A percentile compares a stretch with the other conserved stretches of the same genome.
phyloP scores from a whole-genome alignment of 1,139 yeast species.

The Pichia terricola region DNA sequence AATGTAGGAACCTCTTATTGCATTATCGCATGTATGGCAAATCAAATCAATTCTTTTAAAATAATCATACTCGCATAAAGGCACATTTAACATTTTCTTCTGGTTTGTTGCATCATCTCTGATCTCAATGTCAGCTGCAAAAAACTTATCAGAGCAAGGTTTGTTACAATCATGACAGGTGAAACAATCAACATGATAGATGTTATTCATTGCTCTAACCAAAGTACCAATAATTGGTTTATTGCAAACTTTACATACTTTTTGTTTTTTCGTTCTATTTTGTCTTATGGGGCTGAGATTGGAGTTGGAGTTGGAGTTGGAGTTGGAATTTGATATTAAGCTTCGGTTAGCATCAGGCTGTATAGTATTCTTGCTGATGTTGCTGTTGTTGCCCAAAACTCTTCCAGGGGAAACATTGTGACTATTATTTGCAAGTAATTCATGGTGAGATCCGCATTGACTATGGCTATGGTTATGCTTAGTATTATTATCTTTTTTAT shows the following conservation, averaged over 20 bases:
- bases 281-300: constrained; percentile 1
- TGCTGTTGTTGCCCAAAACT: too few species aligned
- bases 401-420: too few species aligned
- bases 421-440: too few species aligned
- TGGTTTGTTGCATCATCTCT: constrained; percentile 5
- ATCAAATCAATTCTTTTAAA: constrained; percentile 75
- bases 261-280: constrained; percentile 13
- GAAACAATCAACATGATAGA: constrained; percentile 84
- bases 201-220: constrained; percentile 71
- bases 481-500: too few species aligned
- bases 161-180: constrained; percentile 73
- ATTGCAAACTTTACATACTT: constrained; percentile 52
- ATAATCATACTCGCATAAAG: constrained; percentile 89
- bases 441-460: too few species aligned
- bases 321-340: too few species aligned
- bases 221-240: constrained; percentile 68
- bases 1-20: constrained; percentile 86
- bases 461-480: too few species aligned
- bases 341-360: too few species aligned
- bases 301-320: background rate
- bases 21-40: constrained; percentile 76
- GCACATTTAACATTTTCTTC: constrained; percentile 37
- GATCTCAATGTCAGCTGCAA: constrained; percentile 37
- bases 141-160: constrained; percentile 65
- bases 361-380: too few species aligned